phyloP scores from a whole-genome alignment of 2,329 filamentous ascomycete genomes.

The Rhinocladiella mackenziei region DNA sequence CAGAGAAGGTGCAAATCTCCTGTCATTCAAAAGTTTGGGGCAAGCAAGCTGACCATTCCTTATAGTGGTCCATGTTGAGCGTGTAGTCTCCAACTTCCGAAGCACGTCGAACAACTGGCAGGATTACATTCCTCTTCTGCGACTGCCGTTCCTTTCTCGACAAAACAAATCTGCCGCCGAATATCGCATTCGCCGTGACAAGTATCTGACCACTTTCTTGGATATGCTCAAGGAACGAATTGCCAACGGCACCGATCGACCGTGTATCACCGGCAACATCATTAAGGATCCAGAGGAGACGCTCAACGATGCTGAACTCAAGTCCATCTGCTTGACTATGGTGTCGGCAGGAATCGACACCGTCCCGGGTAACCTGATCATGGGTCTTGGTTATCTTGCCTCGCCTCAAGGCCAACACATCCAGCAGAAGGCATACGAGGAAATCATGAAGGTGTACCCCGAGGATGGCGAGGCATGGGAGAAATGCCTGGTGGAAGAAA shows the following conservation, averaged over 20 bases:
- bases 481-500: constrained; percentile 67
- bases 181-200: constrained; percentile 65
- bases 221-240: constrained; percentile 59
- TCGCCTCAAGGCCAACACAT: constrained; percentile 64
- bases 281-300: constrained; percentile 66
- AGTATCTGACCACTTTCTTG: constrained; percentile 59
- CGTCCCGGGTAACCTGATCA: constrained; percentile 72
- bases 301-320: constrained; percentile 68
- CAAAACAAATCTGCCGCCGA: constrained; percentile 58
- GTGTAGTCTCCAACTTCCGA: constrained; percentile 69
- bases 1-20: constrained; percentile 47
- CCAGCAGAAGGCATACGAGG: constrained; percentile 64
- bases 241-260: constrained; percentile 59
- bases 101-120: constrained; percentile 81
- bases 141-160: constrained; percentile 57
- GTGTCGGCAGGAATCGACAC: constrained; percentile 78
- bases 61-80: constrained; percentile 66
- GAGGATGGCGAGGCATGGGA: constrained; percentile 68
- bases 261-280: constrained; percentile 67
- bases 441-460: constrained; percentile 68
- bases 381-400: constrained; percentile 74
- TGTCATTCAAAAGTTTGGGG: neutral
- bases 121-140: constrained; percentile 74
- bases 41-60: constrained; percentile 4
- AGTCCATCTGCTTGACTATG: constrained; percentile 78